Evolutionary conservation across 176 grass and related monocot genomes (phyloP).

Genomic region (Raddia guianensis): DNA sequence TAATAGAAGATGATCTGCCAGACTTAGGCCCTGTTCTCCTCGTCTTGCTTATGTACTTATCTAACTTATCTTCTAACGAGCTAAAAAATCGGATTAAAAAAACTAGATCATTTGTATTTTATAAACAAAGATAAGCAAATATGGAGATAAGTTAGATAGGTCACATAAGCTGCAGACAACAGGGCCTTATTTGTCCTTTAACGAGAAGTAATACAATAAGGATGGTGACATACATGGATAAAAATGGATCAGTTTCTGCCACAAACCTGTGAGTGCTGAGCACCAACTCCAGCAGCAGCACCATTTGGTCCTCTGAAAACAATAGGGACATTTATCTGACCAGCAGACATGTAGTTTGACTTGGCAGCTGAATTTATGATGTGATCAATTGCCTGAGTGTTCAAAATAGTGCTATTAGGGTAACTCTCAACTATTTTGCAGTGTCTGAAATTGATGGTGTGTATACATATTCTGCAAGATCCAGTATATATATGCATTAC

Average conservation of each 20-base stretch:
- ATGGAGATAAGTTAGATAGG: too few species aligned
- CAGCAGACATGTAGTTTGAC: slow-evolving; percentile 97
- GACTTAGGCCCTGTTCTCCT: too few species aligned
- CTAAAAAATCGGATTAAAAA: too few species aligned
- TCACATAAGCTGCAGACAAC: too few species aligned
- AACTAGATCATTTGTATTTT: too few species aligned
- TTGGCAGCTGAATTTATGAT: slow-evolving; percentile 99
- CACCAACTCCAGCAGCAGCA: slow-evolving; percentile 95
- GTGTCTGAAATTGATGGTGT: neutral
- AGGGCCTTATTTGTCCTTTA: neutral
- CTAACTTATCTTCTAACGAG: too few species aligned
- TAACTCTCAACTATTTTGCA: neutral
- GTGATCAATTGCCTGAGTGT: slow-evolving; percentile 94
- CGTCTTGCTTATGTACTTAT: too few species aligned
- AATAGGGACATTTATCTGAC: slow-evolving; percentile 83
- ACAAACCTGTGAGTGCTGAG: slow-evolving; percentile 94
- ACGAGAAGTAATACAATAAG: slow-evolving; percentile 28
- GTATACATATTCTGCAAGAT: slow-evolving; percentile 28
- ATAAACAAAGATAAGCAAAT: too few species aligned
- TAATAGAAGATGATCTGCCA: neutral
- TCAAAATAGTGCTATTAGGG: slow-evolving; percentile 24
- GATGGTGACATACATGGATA: neutral
- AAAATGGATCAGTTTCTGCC: neutral
- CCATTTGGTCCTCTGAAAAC: slow-evolving; percentile 96
- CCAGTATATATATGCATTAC: neutral